Base-by-base conservation (phyloP, 1,284 basidiomycete genomes). In the Moesziomyces globuligerus region DNA sequence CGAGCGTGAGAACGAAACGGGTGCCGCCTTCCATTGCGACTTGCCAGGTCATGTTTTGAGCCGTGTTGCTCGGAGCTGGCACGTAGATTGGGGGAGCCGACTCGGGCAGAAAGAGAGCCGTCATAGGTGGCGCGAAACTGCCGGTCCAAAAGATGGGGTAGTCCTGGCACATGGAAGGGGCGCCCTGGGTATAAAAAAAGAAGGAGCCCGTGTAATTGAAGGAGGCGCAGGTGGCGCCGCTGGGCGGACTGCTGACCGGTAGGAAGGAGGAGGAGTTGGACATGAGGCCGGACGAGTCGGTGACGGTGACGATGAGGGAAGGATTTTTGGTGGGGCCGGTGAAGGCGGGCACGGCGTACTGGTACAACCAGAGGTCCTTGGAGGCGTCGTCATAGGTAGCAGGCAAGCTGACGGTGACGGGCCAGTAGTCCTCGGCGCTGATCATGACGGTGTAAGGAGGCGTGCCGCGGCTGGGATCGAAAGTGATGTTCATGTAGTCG, bases 401-500 rank as follows among this genome's bases (percentile, higher is more conserved):
- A 1, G 71, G 61, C 4, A 78, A 42, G n/a, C 32, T 42, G 45
- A 75, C 24, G 9, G 48, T 55, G 55, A 70, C 49, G 6, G 74
- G 65, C 49, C 56, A 72, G 52, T 67, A 76, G 36, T 70, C 65
- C 32, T 65, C 67, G 39, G 59, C 37, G 54, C 52, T 62, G 43
- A 75, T 59, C 69, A 74, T 72, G 72, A 78, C 41, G 0, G 71
- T 70, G 39, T 72, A 78, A 4, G 75, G 75, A 3, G 75, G 68
- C 8, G 46, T 70, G 23, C 73, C 75, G 17, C 42, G 41, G 40
- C 59, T 55, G 3, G 74, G 71, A 21, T 74, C 60, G 20, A 74
- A 78, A 21, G 73, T 75, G 60, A 78, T 75, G 55, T 75, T 72
- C 54, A 78, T 58, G 29, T 50, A 44, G 42, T 72, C 38, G 36